phyloP scores from a whole-genome alignment of 768 basidiomycete species.

The Mycena indigotica region DNA sequence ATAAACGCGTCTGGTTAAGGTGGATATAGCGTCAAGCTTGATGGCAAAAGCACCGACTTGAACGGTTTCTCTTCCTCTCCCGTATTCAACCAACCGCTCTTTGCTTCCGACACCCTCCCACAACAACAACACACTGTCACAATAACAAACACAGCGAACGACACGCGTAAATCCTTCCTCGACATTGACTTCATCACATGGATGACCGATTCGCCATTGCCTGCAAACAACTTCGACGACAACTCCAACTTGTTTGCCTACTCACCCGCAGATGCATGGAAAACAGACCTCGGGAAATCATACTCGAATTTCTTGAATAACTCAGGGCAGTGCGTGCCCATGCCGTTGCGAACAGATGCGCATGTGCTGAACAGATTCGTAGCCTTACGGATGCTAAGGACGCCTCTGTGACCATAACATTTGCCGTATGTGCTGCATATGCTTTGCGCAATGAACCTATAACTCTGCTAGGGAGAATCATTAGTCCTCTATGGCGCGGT shows the following conservation, averaged over 20 bases:
- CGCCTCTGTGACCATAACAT: slow-evolving; percentile 21
- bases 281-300: slow-evolving; percentile 18
- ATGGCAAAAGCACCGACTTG: slow-evolving; percentile 23
- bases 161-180: slow-evolving; percentile 17
- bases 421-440: slow-evolving; percentile 18
- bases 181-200: slow-evolving; percentile 39
- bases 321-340: slow-evolving; percentile 34
- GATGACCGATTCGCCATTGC: not conserved
- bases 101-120: slow-evolving; percentile 28
- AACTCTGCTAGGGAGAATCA: slow-evolving; percentile 21
- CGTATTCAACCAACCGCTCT: slow-evolving; percentile 35
- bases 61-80: slow-evolving; percentile 23
- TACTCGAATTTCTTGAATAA: slow-evolving; percentile 31
- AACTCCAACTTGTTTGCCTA: slow-evolving; percentile 34
- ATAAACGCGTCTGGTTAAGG: not conserved
- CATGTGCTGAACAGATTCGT: not conserved
- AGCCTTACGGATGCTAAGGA: slow-evolving; percentile 21
- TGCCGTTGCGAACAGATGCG: not conserved
- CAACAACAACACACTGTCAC: slow-evolving; percentile 34
- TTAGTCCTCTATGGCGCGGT: slow-evolving; percentile 40
- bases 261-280: slow-evolving; percentile 29
- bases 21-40: slow-evolving; percentile 35
- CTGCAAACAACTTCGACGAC: slow-evolving; percentile 32
- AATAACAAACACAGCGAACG: slow-evolving; percentile 19
- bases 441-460: not conserved